Evolutionary conservation across 257 asterid genomes (phyloP).

Genomic region (Anisodus tanguticus): DNA sequence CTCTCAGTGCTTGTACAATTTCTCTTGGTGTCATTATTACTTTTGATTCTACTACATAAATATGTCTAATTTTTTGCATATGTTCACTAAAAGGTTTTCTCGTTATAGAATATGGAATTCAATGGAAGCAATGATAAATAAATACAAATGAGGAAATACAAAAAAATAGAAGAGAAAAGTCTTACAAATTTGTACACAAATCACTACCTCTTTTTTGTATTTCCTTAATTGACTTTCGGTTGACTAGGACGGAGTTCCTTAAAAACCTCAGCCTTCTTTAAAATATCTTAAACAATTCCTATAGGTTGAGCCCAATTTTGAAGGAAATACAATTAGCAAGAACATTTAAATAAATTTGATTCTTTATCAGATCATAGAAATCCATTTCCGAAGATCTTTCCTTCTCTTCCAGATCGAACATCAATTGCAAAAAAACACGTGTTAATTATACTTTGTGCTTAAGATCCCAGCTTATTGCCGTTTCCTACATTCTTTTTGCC

Average conservation of each 20-base stretch:
- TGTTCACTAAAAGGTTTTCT: not conserved
- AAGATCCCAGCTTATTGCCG: not conserved
- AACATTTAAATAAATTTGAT: not conserved
- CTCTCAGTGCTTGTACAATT: not conserved
- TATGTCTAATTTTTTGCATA: not conserved
- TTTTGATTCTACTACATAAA: not conserved
- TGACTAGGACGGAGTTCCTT: not conserved
- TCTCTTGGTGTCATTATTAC: not conserved
- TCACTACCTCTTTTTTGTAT: not conserved
- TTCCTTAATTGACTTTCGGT: not conserved
- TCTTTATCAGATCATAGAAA: not conserved
- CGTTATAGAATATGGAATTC: not conserved
- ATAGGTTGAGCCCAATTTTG: not conserved
- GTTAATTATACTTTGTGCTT: not conserved
- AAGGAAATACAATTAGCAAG: not conserved
- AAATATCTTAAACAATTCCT: too few relatives aligned
- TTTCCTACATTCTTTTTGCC: not conserved
- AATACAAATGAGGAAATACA: not conserved
- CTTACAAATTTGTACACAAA: not conserved
- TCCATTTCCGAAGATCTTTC: not conserved
- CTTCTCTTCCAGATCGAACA: not conserved
- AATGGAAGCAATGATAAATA: not conserved
- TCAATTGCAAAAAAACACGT: not conserved
- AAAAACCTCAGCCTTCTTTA: not conserved
- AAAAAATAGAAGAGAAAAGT: not conserved